A percentile compares a stretch with the other conserved stretches of the same genome.
These are phyloP conservation scores for Puccinellia tenuiflora DNA, from an alignment of 176 grass and related monocot genomes.

Conservation along the genomic window DNA sequence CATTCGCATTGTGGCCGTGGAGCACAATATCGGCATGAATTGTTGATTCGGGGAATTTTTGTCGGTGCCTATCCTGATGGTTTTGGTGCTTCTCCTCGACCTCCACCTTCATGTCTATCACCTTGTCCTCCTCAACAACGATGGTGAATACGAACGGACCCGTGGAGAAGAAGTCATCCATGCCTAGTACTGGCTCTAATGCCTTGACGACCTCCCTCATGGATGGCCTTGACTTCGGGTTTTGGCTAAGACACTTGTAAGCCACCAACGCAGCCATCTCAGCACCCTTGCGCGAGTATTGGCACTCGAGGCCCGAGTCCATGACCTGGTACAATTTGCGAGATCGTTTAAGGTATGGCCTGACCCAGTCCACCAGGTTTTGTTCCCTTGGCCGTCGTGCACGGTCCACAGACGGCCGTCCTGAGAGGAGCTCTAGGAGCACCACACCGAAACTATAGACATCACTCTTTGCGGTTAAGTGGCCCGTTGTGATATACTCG, in stretches of 20 bases:
- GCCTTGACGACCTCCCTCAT: slow-evolving; percentile 66
- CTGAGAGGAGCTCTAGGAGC: slow-evolving; percentile 51
- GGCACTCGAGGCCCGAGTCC: slow-evolving; percentile 51
- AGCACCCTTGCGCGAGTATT: slow-evolving; percentile 58
- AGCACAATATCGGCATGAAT: slow-evolving; percentile 51
- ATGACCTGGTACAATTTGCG: slow-evolving; percentile 52
- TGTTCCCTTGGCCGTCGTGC: slow-evolving; percentile 43
- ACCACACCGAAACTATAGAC: slow-evolving; percentile 80
- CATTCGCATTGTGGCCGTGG: background rate
- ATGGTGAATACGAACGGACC: slow-evolving; percentile 59
- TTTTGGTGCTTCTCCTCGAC: slow-evolving; percentile 21
- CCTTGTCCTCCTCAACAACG: slow-evolving; percentile 46
- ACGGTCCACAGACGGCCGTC: slow-evolving; percentile 48
- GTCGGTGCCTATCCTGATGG: slow-evolving; percentile 52
- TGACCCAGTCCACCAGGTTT: slow-evolving; percentile 63
- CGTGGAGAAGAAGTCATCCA: slow-evolving; percentile 44
- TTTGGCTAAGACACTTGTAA: slow-evolving; percentile 75
- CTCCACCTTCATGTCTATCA: slow-evolving; percentile 28
- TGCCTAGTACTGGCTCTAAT: slow-evolving; percentile 45
- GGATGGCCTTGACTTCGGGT: slow-evolving; percentile 56
- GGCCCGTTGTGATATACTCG: slow-evolving; percentile 71
- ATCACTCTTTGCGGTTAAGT: slow-evolving; percentile 72
- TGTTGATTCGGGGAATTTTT: slow-evolving; percentile 49
- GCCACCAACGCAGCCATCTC: slow-evolving; percentile 60
- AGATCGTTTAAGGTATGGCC: slow-evolving; percentile 41